These are phyloP conservation scores for Staphylotrichum longicolle DNA, from an alignment of 495 filamentous ascomycete genomes.

Conservation along the genomic window DNA sequence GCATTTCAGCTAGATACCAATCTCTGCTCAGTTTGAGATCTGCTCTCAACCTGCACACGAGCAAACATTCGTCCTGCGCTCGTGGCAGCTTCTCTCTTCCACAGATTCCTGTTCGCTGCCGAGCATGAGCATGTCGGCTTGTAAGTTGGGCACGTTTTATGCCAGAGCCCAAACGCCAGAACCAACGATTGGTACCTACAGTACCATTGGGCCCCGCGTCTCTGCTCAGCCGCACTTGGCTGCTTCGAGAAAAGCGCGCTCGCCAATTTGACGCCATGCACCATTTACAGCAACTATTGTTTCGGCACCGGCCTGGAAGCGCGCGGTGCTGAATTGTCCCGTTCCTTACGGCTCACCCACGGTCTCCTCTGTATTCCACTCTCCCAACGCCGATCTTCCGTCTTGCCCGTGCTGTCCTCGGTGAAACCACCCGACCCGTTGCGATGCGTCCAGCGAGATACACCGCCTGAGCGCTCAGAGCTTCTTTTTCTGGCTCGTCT, in stretches of 20 bases:
- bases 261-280: slow-evolving; percentile 5
- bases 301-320: not conserved
- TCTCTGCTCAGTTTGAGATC: no score
- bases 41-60: no score
- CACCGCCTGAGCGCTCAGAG: not conserved
- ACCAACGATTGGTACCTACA: no score
- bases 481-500: not conserved
- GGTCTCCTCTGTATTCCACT: not conserved
- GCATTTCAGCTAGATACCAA: no score
- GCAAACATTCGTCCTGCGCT: no score
- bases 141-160: slow-evolving; percentile 12
- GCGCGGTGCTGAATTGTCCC: slow-evolving; percentile 16
- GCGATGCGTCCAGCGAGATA: not conserved
- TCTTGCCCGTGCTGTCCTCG: not conserved
- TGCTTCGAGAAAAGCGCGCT: slow-evolving; percentile 13
- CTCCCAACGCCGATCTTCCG: not conserved
- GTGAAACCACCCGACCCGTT: no score
- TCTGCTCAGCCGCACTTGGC: slow-evolving; percentile 16
- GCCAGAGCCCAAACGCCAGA: not conserved
- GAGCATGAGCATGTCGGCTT: not conserved
- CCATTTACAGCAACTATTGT: not conserved
- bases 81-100: not conserved
- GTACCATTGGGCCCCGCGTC: slow-evolving; percentile 9
- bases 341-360: not conserved
- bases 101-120: not conserved